Percentiles rank a stretch among this genome's conserved stretches.
Conservation (phyloP, 768 basidiomycete species). For the Lyophyllum shimeji region DNA sequence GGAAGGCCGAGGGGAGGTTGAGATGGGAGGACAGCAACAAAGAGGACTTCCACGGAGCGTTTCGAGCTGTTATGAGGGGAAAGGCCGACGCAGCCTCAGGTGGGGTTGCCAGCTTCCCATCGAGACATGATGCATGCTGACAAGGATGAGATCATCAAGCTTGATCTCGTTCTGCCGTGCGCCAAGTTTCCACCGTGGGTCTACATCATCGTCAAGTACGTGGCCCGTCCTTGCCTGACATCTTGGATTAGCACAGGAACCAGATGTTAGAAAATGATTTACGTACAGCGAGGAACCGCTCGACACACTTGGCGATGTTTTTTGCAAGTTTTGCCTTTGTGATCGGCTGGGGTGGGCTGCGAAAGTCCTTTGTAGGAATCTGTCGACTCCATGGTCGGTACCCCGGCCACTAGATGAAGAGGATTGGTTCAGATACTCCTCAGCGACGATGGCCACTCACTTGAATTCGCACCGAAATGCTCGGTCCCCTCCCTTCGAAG, state of each 20-base stretch:
- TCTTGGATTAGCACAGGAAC: constrained; percentile 8
- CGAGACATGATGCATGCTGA: constrained; percentile 81
- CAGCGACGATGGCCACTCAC: constrained; percentile 33
- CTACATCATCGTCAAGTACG: constrained; percentile 64
- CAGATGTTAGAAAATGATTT: constrained; percentile 3
- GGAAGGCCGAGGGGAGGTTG: background rate
- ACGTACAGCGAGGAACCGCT: constrained; percentile 63
- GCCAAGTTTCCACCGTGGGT: constrained; percentile 65
- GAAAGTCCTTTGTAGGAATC: constrained; percentile 81
- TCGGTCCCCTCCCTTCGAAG: constrained; percentile 73
- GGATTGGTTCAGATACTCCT: constrained; percentile 6
- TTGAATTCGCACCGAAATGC: constrained; percentile 77
- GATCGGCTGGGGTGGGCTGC: constrained; percentile 75
- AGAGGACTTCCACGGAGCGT: background rate
- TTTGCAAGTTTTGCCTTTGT: constrained; percentile 76
- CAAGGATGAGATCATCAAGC: constrained; percentile 67
- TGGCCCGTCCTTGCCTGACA: constrained; percentile 47
- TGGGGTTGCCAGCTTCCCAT: constrained; percentile 85
- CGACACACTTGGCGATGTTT: constrained; percentile 75
- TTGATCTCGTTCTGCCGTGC: constrained; percentile 47
- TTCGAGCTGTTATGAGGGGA: constrained; percentile 7
- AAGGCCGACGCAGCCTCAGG: constrained; percentile 52
- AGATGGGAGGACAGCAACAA: background rate
- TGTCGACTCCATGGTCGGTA: constrained; percentile 78
- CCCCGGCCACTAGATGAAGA: constrained; percentile 65